Evolutionary conservation across 768 basidiomycete genomes (phyloP).

Genomic region (Pulveroboletus sp.): DNA sequence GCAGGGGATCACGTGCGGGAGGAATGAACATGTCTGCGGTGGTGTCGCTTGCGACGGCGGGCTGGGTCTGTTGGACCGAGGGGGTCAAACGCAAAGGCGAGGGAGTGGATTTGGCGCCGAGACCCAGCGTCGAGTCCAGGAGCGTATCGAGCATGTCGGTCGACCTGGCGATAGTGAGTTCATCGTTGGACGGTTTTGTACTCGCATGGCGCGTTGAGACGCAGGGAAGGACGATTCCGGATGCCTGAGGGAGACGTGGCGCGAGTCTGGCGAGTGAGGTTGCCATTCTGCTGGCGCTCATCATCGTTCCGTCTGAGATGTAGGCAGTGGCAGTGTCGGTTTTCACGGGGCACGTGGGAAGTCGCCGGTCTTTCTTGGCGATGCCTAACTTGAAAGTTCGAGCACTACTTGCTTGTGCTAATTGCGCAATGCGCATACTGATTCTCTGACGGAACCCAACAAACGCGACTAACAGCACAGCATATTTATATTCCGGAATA

Average conservation of each 20-base stretch:
- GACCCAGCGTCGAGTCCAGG: conserved; percentile 20
- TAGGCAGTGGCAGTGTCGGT: neutral
- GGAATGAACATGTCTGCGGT: conserved; percentile 51
- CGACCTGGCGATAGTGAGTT: conserved; percentile 23
- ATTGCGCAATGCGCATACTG: too few relatives aligned
- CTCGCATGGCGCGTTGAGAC: conserved; percentile 12
- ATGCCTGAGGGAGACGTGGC: neutral
- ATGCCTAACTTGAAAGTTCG: too few relatives aligned
- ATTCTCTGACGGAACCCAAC: too few relatives aligned
- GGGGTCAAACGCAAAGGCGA: neutral
- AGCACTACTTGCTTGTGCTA: too few relatives aligned
- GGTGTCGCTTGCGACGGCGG: neutral
- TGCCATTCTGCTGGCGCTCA: conserved; percentile 6
- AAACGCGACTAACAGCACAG: too few relatives aligned
- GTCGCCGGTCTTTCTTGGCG: too few relatives aligned
- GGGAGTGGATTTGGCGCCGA: conserved; percentile 9
- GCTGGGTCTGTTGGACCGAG: neutral
- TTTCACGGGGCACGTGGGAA: neutral
- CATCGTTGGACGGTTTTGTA: conserved; percentile 18
- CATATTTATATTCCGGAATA: too few relatives aligned
- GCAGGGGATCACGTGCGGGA: conserved; percentile 70
- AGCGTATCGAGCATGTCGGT: conserved; percentile 22
- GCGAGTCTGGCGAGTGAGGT: neutral
- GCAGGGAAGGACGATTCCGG: neutral
- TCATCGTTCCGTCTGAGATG: neutral